Conservation (phyloP, 2,329 filamentous ascomycete species). For the Curvularia verruculosa region DNA sequence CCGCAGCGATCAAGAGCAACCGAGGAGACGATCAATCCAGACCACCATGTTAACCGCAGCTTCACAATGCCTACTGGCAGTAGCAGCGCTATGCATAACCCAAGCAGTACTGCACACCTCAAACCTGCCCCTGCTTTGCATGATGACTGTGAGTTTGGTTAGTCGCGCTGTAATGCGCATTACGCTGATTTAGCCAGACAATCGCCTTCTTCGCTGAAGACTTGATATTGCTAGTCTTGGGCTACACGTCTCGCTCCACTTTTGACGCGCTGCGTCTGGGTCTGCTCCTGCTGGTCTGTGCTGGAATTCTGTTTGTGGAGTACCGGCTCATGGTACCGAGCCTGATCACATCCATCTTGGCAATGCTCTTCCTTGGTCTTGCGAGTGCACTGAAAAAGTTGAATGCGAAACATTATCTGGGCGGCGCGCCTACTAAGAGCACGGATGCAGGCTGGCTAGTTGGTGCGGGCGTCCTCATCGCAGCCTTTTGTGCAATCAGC, state of each 20-base stretch:
- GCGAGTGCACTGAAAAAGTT: constrained; percentile 24
- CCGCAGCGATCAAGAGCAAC: constrained; percentile 1
- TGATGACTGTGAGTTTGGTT: constrained; percentile 37
- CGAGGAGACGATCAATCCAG: constrained; percentile 1
- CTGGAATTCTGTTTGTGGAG: constrained; percentile 31
- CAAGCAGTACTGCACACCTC: constrained; percentile 42
- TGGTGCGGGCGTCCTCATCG: constrained; percentile 12
- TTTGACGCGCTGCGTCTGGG: constrained; percentile 21
- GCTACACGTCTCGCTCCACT: constrained; percentile 11
- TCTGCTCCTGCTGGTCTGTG: constrained; percentile 23
- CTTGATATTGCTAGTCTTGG: constrained; percentile 14
- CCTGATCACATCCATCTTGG: constrained; percentile 29
- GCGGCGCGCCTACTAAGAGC: background rate
- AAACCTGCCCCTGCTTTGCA: constrained; percentile 39
- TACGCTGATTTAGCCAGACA: constrained; percentile 15
- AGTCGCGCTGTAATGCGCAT: background rate
- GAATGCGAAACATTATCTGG: constrained; percentile 13
- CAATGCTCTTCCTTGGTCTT: constrained; percentile 29
- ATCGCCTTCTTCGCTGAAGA: constrained; percentile 29
- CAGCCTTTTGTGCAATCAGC: constrained; percentile 10
- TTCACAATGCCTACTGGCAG: constrained; percentile 20
- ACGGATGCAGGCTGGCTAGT: constrained; percentile 4
- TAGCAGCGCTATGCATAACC: constrained; percentile 31
- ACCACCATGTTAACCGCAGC: constrained; percentile 7
- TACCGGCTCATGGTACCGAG: constrained; percentile 34